Evolutionary conservation across 495 filamentous ascomycete genomes (phyloP).

Genomic region (Aspergillus kassunensis): DNA sequence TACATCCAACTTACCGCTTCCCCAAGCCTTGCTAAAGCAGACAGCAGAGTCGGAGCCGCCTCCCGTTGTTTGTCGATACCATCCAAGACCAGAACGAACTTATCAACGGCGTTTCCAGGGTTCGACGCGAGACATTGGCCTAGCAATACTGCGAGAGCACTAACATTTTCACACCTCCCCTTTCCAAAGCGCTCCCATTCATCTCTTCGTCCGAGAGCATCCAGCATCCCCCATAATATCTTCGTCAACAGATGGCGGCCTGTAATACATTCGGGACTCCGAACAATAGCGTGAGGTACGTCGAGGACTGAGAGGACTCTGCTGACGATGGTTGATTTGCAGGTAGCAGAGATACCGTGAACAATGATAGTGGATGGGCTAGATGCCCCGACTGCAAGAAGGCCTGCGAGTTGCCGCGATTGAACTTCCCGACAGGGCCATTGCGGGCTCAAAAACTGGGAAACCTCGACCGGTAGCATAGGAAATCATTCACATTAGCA

Average conservation of each 20-base stretch:
- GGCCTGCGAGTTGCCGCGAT: slow-evolving; percentile 55
- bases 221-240: slow-evolving; percentile 44
- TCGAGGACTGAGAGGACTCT: slow-evolving; percentile 54
- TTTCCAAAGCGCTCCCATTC: slow-evolving; percentile 42
- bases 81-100: slow-evolving; percentile 83
- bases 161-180: slow-evolving; percentile 71
- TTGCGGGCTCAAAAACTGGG: slow-evolving; percentile 43
- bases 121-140: slow-evolving; percentile 43
- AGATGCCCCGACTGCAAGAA: slow-evolving; percentile 51
- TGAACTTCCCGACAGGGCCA: slow-evolving; percentile 65
- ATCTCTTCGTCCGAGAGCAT: slow-evolving; percentile 34
- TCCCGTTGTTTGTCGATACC: slow-evolving; percentile 88
- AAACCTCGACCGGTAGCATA: slow-evolving; percentile 35
- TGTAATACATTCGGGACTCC: slow-evolving; percentile 82
- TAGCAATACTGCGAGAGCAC: slow-evolving; percentile 67
- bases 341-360: slow-evolving; percentile 88
- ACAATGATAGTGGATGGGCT: slow-evolving; percentile 63
- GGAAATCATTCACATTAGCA: not conserved
- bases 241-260: slow-evolving; percentile 76
- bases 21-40: slow-evolving; percentile 73
- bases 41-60: slow-evolving; percentile 70
- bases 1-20: slow-evolving; percentile 61
- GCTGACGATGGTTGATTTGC: slow-evolving; percentile 70
- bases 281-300: slow-evolving; percentile 66
- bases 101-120: slow-evolving; percentile 26